These are phyloP conservation scores for Botrytis paeoniae DNA, from an alignment of 2,329 filamentous ascomycete genomes.

Conservation along the genomic window DNA sequence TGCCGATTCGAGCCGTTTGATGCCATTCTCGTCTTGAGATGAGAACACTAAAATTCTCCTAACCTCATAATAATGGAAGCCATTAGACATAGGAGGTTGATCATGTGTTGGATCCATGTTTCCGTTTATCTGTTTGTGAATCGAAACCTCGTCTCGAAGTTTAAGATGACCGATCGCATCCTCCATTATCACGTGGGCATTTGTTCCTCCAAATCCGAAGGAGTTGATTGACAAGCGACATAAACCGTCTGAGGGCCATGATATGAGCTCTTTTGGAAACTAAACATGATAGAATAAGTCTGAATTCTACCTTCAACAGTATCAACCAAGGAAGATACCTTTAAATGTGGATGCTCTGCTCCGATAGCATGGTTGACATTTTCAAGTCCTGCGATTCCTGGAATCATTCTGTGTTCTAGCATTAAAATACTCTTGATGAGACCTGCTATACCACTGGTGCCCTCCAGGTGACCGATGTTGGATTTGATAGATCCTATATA, in stretches of 20 bases:
- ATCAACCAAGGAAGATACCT: slow-evolving; percentile 22
- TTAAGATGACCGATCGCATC: slow-evolving; percentile 10
- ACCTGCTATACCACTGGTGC: slow-evolving; percentile 33
- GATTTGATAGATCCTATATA: slow-evolving; percentile 31
- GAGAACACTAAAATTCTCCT: neutral
- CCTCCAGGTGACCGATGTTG: slow-evolving; percentile 34
- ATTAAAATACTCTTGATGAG: slow-evolving; percentile 34
- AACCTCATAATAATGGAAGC: neutral
- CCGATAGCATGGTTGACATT: slow-evolving; percentile 38
- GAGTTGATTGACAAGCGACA: slow-evolving; percentile 28
- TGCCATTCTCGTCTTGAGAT: neutral
- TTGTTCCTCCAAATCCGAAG: slow-evolving; percentile 33
- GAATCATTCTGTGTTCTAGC: slow-evolving; percentile 34
- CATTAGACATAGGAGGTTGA: neutral
- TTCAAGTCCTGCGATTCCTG: slow-evolving; percentile 33
- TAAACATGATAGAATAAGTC: slow-evolving; percentile 31
- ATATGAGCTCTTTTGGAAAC: slow-evolving; percentile 1
- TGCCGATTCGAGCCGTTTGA: neutral
- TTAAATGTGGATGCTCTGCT: slow-evolving; percentile 6
- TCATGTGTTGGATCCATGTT: too few relatives aligned
- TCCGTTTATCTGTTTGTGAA: neutral
- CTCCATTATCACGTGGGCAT: slow-evolving; percentile 25
- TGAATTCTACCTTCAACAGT: neutral
- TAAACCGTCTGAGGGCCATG: slow-evolving; percentile 20
- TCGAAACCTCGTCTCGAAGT: neutral